Conservation (phyloP, 2,329 filamentous ascomycete species). For the Pseudogymnoascus sp. region DNA sequence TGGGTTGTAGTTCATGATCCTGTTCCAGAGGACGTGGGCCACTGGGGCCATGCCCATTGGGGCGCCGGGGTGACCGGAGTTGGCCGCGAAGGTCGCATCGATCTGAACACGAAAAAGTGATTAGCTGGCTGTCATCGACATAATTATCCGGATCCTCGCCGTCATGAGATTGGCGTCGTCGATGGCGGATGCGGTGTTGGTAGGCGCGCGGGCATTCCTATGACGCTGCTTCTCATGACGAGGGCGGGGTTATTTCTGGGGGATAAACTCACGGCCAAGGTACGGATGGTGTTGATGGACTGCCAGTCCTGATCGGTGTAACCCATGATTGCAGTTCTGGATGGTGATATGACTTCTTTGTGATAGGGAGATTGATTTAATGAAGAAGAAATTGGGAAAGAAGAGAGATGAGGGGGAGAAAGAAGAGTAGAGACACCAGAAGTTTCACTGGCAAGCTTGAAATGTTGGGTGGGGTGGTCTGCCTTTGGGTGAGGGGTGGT, state of each 20-base stretch:
- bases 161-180: background rate
- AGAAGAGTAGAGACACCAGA: background rate
- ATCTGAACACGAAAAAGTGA: slow-evolving; percentile 50
- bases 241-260: slow-evolving; percentile 32
- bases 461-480: background rate
- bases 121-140: background rate
- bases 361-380: background rate
- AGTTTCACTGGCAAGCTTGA: slow-evolving; percentile 4
- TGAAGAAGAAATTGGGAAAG: background rate
- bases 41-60: slow-evolving; percentile 66
- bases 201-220: background rate
- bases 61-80: slow-evolving; percentile 97
- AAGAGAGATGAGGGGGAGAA: background rate
- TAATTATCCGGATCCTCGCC: background rate
- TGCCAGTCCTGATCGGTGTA: slow-evolving; percentile 82
- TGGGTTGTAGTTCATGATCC: slow-evolving; percentile 99
- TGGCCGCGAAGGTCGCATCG: slow-evolving; percentile 93
- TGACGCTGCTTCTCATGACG: slow-evolving; percentile 12
- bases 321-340: slow-evolving; percentile 58
- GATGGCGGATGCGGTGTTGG: background rate
- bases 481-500: background rate
- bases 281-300: slow-evolving; percentile 96
- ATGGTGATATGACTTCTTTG: background rate
- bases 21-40: slow-evolving; percentile 96
- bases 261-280: slow-evolving; percentile 73